Conservation (phyloP, 1,284 basidiomycete genomes). For the Binderoboletus segoi region DNA sequence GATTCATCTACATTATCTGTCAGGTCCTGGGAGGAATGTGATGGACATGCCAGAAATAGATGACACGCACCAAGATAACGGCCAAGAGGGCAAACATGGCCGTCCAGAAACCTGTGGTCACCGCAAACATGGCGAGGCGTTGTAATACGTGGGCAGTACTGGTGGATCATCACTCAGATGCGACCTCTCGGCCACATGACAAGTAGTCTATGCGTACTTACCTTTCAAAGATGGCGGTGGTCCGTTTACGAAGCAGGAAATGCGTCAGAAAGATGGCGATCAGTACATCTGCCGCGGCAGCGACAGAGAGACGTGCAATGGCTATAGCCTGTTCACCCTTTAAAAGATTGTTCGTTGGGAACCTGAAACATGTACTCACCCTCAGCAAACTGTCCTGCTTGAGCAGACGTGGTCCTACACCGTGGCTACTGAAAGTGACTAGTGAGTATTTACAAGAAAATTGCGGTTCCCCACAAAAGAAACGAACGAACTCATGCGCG, state of each 20-base stretch:
- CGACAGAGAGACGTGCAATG: not conserved
- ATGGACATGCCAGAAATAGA: not conserved
- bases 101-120: constrained; percentile 16
- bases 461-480: not conserved
- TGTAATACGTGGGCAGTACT: constrained; percentile 13
- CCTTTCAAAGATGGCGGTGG: not conserved
- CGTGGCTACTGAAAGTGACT: not conserved
- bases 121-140: constrained; percentile 10
- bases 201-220: not conserved
- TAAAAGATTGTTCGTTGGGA: not conserved
- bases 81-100: constrained; percentile 9
- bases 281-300: constrained; percentile 9
- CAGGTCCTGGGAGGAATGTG: too few relatives aligned
- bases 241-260: constrained; percentile 8
- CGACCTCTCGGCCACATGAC: too few relatives aligned
- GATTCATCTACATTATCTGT: not conserved
- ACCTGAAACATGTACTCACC: not conserved
- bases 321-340: not conserved
- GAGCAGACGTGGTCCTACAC: too few relatives aligned
- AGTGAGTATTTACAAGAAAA: too few relatives aligned
- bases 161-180: not conserved
- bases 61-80: constrained; percentile 12
- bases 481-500: not conserved
- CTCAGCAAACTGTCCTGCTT: too few relatives aligned
- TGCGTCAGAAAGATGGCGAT: constrained; percentile 5